phyloP scores from a whole-genome alignment of 2,329 filamentous ascomycete genomes.

The Cladosporium cucumerinum region DNA sequence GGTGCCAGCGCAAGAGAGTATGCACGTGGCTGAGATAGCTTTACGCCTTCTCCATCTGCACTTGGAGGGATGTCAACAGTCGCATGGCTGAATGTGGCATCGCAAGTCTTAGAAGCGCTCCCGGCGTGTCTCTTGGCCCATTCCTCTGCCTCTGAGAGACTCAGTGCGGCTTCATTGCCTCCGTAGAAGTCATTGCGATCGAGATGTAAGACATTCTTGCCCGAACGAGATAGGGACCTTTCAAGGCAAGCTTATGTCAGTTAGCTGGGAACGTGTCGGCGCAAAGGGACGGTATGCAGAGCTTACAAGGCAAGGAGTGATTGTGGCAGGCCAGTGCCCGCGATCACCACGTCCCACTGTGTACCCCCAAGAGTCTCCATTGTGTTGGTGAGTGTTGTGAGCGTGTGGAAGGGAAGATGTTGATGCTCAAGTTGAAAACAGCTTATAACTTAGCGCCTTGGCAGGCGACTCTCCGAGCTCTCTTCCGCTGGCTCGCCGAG shows the following conservation, averaged over 20 bases:
- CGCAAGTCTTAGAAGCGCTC: background rate
- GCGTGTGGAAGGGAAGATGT: conserved; percentile 10
- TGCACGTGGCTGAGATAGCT: conserved; percentile 61
- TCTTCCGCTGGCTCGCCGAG: background rate
- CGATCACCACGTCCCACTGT: conserved; percentile 52
- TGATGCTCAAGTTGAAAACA: background rate
- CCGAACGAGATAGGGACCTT: conserved; percentile 88
- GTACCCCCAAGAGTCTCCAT: conserved; percentile 52
- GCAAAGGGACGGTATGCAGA: conserved; percentile 15
- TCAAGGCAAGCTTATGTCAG: conserved; percentile 59
- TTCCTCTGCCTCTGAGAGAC: conserved; percentile 72
- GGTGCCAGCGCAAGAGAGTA: conserved; percentile 84
- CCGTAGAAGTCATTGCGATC: conserved; percentile 89
- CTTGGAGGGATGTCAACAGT: conserved; percentile 33
- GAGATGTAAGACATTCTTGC: conserved; percentile 86
- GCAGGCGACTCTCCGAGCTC: background rate
- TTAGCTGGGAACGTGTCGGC: conserved; percentile 48
- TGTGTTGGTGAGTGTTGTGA: background rate
- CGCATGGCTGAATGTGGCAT: conserved; percentile 30
- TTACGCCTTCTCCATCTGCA: conserved; percentile 29
- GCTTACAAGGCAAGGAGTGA: conserved; percentile 54
- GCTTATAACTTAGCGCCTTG: background rate
- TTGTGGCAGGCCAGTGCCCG: conserved; percentile 52
- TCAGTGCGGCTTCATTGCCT: conserved; percentile 78
- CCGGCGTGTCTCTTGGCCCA: conserved; percentile 57